Percentiles rank a stretch among this genome's conserved stretches.
phyloP scores from a whole-genome alignment of 345 rosid species.

The Odontarrhena argentea region DNA sequence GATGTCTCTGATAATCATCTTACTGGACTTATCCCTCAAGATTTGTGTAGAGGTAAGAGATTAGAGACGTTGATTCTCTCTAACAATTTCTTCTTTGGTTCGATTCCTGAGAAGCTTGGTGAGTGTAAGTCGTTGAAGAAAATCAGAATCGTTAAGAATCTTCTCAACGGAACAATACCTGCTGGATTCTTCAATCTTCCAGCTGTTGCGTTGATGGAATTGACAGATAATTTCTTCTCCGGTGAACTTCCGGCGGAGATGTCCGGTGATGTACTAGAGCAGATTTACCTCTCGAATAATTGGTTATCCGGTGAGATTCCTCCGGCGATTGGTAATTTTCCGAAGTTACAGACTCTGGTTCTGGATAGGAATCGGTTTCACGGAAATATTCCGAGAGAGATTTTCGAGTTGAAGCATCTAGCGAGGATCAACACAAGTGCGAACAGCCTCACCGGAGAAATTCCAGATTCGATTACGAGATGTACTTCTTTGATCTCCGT shows the following conservation, averaged over 20 bases:
- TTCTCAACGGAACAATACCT: slow-evolving; percentile 66
- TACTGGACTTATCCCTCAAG: slow-evolving; percentile 68
- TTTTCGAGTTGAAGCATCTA: slow-evolving; percentile 54
- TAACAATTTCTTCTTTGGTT: slow-evolving; percentile 70
- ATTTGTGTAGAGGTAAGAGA: slow-evolving; percentile 68
- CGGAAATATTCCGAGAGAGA: slow-evolving; percentile 59
- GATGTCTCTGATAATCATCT: slow-evolving; percentile 73
- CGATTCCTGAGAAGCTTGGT: slow-evolving; percentile 71
- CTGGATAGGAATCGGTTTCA: slow-evolving; percentile 59
- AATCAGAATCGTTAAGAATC: slow-evolving; percentile 58
- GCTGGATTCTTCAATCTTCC: slow-evolving; percentile 72
- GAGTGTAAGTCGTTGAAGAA: slow-evolving; percentile 61
- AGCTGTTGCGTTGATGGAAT: slow-evolving; percentile 46
- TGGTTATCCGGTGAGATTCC: slow-evolving; percentile 70
- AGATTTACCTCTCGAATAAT: slow-evolving; percentile 57
- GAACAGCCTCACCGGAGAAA: slow-evolving; percentile 63
- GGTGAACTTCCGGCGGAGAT: slow-evolving; percentile 70
- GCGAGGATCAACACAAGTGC: slow-evolving; percentile 53
- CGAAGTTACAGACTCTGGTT: slow-evolving; percentile 44
- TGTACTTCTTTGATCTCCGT: slow-evolving; percentile 54
- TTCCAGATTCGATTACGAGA: slow-evolving; percentile 54
- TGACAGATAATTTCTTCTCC: slow-evolving; percentile 62
- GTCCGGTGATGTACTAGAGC: slow-evolving; percentile 52
- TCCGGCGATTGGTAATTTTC: slow-evolving; percentile 57
- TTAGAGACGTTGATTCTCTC: slow-evolving; percentile 58